Evolutionary conservation across 176 grass and related monocot species (phyloP).

Genomic region (Canna indica): DNA sequence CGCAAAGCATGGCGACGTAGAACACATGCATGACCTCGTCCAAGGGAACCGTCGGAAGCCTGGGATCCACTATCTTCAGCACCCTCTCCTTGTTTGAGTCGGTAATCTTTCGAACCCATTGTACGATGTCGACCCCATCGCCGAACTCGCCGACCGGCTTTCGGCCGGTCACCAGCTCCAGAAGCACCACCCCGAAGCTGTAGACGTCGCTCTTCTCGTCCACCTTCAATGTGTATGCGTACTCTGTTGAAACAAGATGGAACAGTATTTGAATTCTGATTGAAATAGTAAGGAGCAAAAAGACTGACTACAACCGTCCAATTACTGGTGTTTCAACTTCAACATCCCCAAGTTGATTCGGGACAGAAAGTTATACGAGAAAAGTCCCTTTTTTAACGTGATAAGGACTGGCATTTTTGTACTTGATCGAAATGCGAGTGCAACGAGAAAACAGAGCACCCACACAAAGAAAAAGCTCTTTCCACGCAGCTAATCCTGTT

Average conservation of each 20-base stretch:
- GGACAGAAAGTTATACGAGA: not conserved
- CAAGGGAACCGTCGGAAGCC: constrained; percentile 46
- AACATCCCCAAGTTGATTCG: not conserved
- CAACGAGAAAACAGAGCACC: not conserved
- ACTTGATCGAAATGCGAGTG: too few species aligned
- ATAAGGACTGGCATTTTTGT: too few species aligned
- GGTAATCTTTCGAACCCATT: constrained; percentile 56
- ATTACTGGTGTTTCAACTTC: not conserved
- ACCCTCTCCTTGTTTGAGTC: constrained; percentile 57
- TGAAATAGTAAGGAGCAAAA: constrained; percentile 12
- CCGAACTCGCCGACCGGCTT: constrained; percentile 82
- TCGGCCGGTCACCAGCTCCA: constrained; percentile 51
- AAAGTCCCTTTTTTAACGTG: not conserved
- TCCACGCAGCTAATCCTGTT: too few species aligned
- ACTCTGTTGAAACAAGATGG: constrained; percentile 45
- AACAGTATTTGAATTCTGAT: constrained; percentile 6
- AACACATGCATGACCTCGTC: constrained; percentile 61
- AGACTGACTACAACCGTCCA: not conserved
- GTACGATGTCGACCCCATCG: constrained; percentile 88
- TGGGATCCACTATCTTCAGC: constrained; percentile 41
- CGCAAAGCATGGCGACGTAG: constrained; percentile 71
- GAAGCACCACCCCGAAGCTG: constrained; percentile 75
- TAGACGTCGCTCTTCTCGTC: constrained; percentile 96
- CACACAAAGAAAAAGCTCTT: not conserved
- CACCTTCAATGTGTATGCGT: constrained; percentile 90